phyloP scores from a whole-genome alignment of 2,329 filamentous ascomycete genomes.

The Nemania sp. region DNA sequence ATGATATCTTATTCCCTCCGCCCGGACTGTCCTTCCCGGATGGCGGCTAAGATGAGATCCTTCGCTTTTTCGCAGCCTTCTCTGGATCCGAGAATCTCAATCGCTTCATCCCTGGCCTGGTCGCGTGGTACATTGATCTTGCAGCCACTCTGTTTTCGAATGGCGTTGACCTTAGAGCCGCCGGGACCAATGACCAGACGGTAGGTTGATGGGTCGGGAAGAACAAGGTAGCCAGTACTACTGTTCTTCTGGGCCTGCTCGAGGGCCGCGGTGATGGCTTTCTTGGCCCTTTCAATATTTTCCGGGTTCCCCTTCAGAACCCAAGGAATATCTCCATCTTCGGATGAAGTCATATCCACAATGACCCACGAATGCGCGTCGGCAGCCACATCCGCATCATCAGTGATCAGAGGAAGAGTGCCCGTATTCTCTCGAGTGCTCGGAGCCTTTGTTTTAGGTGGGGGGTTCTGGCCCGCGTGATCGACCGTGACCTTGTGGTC shows the following conservation, averaged over 20 bases:
- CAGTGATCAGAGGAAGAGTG: conserved; percentile 87
- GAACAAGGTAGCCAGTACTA: conserved; percentile 82
- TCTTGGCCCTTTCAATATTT: conserved; percentile 79
- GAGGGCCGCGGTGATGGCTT: conserved; percentile 73
- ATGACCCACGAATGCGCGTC: conserved; percentile 84
- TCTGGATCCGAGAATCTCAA: conserved; percentile 81
- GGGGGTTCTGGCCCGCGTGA: conserved; percentile 79
- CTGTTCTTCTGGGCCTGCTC: conserved; percentile 71
- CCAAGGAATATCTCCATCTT: conserved; percentile 83
- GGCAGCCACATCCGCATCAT: conserved; percentile 68
- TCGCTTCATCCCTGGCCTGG: conserved; percentile 76
- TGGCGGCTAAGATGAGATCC: conserved; percentile 84
- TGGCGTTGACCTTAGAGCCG: conserved; percentile 89
- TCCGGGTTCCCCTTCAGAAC: conserved; percentile 80
- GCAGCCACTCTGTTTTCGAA: conserved; percentile 89
- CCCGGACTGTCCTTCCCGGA: conserved; percentile 60
- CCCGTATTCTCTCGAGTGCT: conserved; percentile 61
- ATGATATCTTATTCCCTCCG: conserved; percentile 39
- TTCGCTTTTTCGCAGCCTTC: conserved; percentile 86
- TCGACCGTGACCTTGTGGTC: conserved; percentile 90
- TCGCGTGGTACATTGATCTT: conserved; percentile 91
- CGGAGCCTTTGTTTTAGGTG: conserved; percentile 65
- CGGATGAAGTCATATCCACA: conserved; percentile 64
- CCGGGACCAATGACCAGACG: conserved; percentile 87
- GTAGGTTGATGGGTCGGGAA: conserved; percentile 89